phyloP scores from a whole-genome alignment of 106 monocot genomes.

The Gastrodia elata region DNA sequence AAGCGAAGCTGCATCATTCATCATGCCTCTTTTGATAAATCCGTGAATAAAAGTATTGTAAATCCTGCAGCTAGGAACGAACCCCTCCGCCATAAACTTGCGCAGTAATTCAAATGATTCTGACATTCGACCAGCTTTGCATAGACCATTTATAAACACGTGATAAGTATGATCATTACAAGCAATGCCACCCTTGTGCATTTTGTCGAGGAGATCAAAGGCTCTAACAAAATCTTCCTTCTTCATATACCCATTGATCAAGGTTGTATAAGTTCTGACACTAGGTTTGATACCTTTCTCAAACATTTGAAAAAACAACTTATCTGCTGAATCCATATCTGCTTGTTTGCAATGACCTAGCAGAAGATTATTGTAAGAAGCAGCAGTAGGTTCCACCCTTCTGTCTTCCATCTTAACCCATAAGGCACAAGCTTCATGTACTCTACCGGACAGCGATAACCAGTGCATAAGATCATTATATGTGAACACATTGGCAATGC shows the following conservation, averaged over 20 bases:
- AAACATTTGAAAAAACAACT: slow-evolving; percentile 39
- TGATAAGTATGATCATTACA: slow-evolving; percentile 50
- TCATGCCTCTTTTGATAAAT: slow-evolving; percentile 34
- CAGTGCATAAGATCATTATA: slow-evolving; percentile 55
- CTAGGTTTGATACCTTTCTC: slow-evolving; percentile 31
- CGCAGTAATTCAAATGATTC: slow-evolving; percentile 31
- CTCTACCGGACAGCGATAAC: slow-evolving; percentile 30
- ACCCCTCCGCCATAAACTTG: slow-evolving; percentile 47
- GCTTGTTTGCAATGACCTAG: slow-evolving; percentile 36
- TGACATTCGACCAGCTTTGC: slow-evolving; percentile 30
- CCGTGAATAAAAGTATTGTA: slow-evolving; percentile 69
- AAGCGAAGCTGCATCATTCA: slow-evolving; percentile 30
- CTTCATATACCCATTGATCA: slow-evolving; percentile 47
- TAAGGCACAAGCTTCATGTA: slow-evolving; percentile 41
- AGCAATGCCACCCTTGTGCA: slow-evolving; percentile 28
- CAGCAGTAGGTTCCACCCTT: slow-evolving; percentile 33
- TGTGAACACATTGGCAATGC: slow-evolving; percentile 37
- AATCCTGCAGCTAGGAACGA: slow-evolving; percentile 39
- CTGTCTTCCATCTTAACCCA: slow-evolving; percentile 50
- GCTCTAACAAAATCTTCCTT: slow-evolving; percentile 35
- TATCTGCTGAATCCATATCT: slow-evolving; percentile 31
- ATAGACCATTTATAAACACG: slow-evolving; percentile 44
- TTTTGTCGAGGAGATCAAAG: slow-evolving; percentile 29
- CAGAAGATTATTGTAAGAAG: slow-evolving; percentile 56
- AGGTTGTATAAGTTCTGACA: slow-evolving; percentile 39